Conservation (phyloP, 805 yeast species). For the Pichia sporocuriosa region DNA sequence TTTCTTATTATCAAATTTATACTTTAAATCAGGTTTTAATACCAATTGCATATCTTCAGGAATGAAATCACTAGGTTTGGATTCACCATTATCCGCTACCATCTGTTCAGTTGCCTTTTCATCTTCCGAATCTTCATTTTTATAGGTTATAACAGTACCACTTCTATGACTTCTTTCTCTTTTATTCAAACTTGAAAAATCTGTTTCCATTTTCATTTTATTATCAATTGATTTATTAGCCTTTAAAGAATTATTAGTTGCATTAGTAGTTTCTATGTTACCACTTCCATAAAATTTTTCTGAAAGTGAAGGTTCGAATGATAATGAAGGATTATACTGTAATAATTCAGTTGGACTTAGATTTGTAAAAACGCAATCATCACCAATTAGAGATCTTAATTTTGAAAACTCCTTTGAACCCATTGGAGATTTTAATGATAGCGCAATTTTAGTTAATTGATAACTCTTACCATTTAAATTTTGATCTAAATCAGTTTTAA, state of each 20-base stretch:
- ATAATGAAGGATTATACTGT: neutral
- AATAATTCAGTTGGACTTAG: neutral
- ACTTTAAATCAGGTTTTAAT: conserved; percentile 34
- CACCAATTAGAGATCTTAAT: neutral
- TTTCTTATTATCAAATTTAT: conserved; percentile 48
- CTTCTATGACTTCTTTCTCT: conserved; percentile 7
- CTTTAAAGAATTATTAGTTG: neutral
- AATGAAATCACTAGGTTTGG: conserved; percentile 25
- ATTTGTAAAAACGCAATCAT: neutral
- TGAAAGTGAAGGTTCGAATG: neutral
- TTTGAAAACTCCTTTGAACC: neutral
- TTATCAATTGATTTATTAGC: neutral
- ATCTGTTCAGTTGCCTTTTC: conserved; percentile 33
- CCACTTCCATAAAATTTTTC: conserved; percentile 3
- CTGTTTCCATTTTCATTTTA: neutral
- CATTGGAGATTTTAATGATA: neutral
- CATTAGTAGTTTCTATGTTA: neutral
- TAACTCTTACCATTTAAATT: neutral
- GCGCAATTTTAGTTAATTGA: neutral
- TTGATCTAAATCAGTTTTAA: neutral
- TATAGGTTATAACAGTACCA: conserved; percentile 6
- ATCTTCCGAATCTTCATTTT: conserved; percentile 11
- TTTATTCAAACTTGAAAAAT: conserved; percentile 5
- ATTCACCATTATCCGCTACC: conserved; percentile 27
- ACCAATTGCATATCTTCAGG: conserved; percentile 25